These are phyloP conservation scores for Lepidium campestre DNA, from an alignment of 441 rosid genomes.

Conservation along the genomic window DNA sequence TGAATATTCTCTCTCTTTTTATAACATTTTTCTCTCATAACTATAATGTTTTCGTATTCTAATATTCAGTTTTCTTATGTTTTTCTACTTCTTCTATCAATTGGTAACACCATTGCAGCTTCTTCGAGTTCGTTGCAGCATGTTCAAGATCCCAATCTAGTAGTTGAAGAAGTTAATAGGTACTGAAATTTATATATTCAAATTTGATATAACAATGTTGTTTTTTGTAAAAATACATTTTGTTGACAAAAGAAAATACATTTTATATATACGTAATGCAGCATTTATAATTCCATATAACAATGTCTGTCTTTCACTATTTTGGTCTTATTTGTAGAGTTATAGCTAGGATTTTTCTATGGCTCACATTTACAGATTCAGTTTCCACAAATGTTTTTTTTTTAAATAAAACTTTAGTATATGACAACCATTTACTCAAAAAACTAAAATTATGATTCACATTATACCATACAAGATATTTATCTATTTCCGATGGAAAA, in stretches of 20 bases:
- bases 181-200: neutral
- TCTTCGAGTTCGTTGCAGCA: slow-evolving; percentile 4
- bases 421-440: too few relatives aligned
- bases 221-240: neutral
- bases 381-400: neutral
- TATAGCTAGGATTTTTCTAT: neutral
- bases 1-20: neutral
- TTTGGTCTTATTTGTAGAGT: neutral
- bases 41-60: slow-evolving; percentile 24
- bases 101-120: slow-evolving; percentile 1
- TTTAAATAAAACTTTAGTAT: too few relatives aligned
- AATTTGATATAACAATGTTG: neutral
- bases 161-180: slow-evolving; percentile 42
- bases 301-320: neutral
- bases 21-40: slow-evolving; percentile 13
- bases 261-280: neutral
- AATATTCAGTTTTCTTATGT: neutral
- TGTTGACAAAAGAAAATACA: too few relatives aligned
- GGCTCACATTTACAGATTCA: slow-evolving; percentile 5
- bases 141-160: slow-evolving; percentile 38
- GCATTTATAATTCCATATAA: neutral
- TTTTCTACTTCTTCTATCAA: neutral
- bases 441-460: too few relatives aligned
- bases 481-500: too few relatives aligned
- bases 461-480: too few relatives aligned